Evolutionary conservation across 2,329 filamentous ascomycete genomes (phyloP).

Genomic region (Elsinoe fawcettii): DNA sequence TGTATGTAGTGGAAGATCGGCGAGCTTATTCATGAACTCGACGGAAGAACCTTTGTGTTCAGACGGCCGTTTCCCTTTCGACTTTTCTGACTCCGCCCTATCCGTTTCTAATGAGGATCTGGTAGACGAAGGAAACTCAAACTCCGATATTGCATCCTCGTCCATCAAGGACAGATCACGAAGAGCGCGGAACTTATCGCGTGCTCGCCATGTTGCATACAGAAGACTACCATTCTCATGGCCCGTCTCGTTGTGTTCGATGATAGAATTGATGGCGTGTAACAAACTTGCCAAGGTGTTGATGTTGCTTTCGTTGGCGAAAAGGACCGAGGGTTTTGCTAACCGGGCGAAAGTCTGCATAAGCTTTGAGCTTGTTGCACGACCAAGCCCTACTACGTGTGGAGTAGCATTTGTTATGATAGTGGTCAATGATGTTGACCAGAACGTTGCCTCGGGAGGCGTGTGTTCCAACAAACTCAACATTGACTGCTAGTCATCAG

Average conservation of each 20-base stretch:
- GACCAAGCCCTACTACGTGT: conserved; percentile 68
- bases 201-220: conserved; percentile 17
- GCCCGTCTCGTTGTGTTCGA: conserved; percentile 63
- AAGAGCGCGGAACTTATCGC: conserved; percentile 7
- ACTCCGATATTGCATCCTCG: conserved; percentile 12
- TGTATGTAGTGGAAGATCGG: conserved; percentile 80
- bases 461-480: conserved; percentile 44
- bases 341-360: conserved; percentile 85
- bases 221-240: conserved; percentile 19
- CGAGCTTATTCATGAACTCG: conserved; percentile 81
- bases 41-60: conserved; percentile 10
- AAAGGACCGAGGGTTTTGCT: conserved; percentile 84
- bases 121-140: conserved; percentile 3
- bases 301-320: conserved; percentile 90
- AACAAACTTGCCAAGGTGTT: conserved; percentile 70
- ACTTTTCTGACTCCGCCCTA: conserved; percentile 10
- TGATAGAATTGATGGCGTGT: conserved; percentile 79
- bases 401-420: conserved; percentile 91
- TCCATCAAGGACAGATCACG: conserved; percentile 14
- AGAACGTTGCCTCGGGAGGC: conserved; percentile 41
- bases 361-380: conserved; percentile 68
- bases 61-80: conserved; percentile 10
- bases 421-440: conserved; percentile 85
- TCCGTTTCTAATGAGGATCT: conserved; percentile 10
- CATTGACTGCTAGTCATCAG: conserved; percentile 22